Evolutionary conservation across 2,329 filamentous ascomycete genomes (phyloP), one percentile per base, ranked within the genome.

Genomic region (Ascochyta lentis): DNA sequence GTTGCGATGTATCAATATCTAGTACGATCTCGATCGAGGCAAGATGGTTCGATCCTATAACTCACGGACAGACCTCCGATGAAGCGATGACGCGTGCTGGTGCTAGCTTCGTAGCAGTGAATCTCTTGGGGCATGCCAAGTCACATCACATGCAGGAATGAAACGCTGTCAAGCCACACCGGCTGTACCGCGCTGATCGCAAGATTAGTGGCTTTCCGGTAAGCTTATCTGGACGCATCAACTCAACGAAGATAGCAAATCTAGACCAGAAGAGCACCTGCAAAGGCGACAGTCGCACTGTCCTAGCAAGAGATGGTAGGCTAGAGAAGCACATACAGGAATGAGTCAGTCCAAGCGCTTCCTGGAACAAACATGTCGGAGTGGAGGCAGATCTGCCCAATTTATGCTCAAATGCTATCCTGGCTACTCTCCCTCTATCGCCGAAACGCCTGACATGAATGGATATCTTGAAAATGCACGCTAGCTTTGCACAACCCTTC

Each of bases 401-500:
- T 33, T 1, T 6, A 43, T 16, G 26, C 41, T 43, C 12, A 23
- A 31, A 43, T 43, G 27, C 41, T 43, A 43, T n/a, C 16, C 19
- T 33, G 31, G 6, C 6, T 23, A n/a, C 16, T 27, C 27, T 43
- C 41, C 35, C 24, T 37, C 43, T 33, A 42, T n/a, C 6, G n/a
- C 27, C 13, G 6, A 37, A 45, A 54, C 45, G 45, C 54, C 42
- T 40, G 37, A 52, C 40, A 51, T 47, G 41, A 57, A 51, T 48
- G 58, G 59, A 61, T 61, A 59, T 61, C 58, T 56, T 37, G 33
- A 49, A 46, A 48, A 54, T 52, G 48, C 52, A 56, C 43, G 43
- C 45, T 49, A 13, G 12, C 19, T 15, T 24, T 22, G 16, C 19
- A 38, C 33, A n/a, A 15, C 22, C 16, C 23, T 27, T n/a, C n/a